phyloP scores from a whole-genome alignment of 768 basidiomycete species.

The Trametes cinnabarina region DNA sequence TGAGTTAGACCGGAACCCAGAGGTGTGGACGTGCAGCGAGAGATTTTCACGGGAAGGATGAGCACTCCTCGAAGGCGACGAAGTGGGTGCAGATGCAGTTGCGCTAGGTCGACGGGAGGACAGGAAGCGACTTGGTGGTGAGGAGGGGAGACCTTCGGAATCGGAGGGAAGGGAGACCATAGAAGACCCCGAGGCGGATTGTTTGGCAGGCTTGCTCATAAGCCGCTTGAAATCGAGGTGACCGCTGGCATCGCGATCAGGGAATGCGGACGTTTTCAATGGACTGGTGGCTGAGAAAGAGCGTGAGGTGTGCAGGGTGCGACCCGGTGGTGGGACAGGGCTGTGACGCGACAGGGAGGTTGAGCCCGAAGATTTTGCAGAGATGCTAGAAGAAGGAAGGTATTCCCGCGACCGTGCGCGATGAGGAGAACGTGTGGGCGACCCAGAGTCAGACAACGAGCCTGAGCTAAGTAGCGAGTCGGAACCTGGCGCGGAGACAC shows the following conservation, averaged over 20 bases:
- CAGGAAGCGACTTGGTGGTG: constrained; percentile 4
- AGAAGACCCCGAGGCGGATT: constrained; percentile 23
- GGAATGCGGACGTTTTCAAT: constrained; percentile 23
- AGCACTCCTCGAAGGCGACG: not conserved
- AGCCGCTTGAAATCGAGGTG: constrained; percentile 32
- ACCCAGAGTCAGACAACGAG: constrained; percentile 9
- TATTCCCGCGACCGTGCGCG: constrained; percentile 13
- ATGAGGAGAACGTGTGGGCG: not conserved
- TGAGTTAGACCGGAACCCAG: not conserved
- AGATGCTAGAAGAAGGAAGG: constrained; percentile 4
- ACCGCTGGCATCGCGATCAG: constrained; percentile 25
- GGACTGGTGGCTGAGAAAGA: constrained; percentile 12
- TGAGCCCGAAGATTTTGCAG: not conserved
- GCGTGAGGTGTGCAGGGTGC: constrained; percentile 5
- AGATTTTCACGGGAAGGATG: constrained; percentile 7
- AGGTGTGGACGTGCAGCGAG: constrained; percentile 7
- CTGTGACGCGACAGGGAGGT: constrained; percentile 11
- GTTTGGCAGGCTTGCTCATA: constrained; percentile 30
- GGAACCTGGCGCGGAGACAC: not conserved
- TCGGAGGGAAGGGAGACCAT: constrained; percentile 25
- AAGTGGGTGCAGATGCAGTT: not conserved
- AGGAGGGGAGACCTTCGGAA: constrained; percentile 21
- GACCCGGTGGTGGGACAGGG: constrained; percentile 4
- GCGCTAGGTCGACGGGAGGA: constrained; percentile 4
- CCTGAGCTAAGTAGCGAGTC: constrained; percentile 11